A percentile compares a stretch with the other conserved stretches of the same genome.
Evolutionary conservation across 148 eudicot genomes (phyloP).

Genomic region (Chenopodium quinoa): DNA sequence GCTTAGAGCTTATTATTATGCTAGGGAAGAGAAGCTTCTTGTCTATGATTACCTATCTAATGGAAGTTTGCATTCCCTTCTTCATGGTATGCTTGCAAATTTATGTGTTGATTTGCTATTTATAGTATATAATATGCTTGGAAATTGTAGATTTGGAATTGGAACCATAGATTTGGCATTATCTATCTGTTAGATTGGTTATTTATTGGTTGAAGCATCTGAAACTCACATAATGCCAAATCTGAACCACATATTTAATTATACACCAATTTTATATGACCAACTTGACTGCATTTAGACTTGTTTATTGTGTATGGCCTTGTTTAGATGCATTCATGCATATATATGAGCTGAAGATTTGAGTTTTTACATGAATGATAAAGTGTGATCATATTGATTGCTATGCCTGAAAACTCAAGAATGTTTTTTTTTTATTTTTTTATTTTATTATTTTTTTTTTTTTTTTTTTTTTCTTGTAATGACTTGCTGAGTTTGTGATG

Average conservation of each 20-base stretch:
- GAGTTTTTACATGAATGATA: background rate
- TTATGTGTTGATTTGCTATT: background rate
- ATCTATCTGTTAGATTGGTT: background rate
- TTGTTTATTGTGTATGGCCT: background rate
- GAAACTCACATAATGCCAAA: background rate
- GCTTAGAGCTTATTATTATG: slow-evolving; percentile 83
- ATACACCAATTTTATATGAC: background rate
- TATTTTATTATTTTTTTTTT: background rate
- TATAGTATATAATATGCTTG: background rate
- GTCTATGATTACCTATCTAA: slow-evolving; percentile 88
- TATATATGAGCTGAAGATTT: background rate
- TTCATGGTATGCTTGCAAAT: slow-evolving; percentile 59
- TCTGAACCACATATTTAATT: background rate
- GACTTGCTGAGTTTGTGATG: slow-evolving; percentile 9
- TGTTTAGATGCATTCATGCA: background rate
- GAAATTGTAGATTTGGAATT: slow-evolving; percentile 1
- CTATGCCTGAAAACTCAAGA: background rate
- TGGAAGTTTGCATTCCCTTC: slow-evolving; percentile 87
- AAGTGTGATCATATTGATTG: background rate
- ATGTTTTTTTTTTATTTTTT: background rate
- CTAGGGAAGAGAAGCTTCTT: slow-evolving; percentile 82
- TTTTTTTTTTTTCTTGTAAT: background rate
- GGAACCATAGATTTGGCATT: slow-evolving; percentile 1
- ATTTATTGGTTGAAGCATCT: slow-evolving; percentile 2
- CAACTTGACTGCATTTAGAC: background rate